Evolutionary conservation across 208 protist species (phyloP), one percentile per base, ranked within the genome.

Genomic region (Leishmania tarentolae): DNA sequence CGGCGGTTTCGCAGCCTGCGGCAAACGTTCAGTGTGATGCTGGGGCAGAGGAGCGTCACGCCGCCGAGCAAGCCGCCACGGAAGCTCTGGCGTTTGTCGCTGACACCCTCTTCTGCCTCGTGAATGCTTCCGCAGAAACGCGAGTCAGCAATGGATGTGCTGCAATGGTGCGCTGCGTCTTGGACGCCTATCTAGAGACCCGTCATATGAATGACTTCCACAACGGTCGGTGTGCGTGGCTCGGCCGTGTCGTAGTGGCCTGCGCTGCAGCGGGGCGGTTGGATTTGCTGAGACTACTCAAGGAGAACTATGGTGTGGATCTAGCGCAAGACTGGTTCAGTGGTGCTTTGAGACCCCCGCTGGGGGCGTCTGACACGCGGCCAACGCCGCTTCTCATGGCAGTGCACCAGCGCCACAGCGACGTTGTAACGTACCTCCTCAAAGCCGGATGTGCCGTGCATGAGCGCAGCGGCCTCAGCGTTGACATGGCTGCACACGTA

Each of bases 401-500:
- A 19, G 89, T 92, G 56, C 78, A 83, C 56, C 40, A 74, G 4
- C 75, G 85, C 40, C 86, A 93, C 72, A 69, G 82, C 46, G 71
- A 85, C 74, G 71, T 93, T n/a, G 72, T 90, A 4, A 68, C 80
- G 24, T 93, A 88, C 65, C 85, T 96, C 35, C 80, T 94, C 47
- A 83, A 75, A 44, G 84, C 86, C 8, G 89, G 92, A 50, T 86
- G 83, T 46, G 40, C 86, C 57, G 68, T 87, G 53, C 83, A 90
- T 61, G 72, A 72, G 68, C 77, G 83, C 9, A 75, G 79, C 42
- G 44, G 69, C 42, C 69, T 76, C 47, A 86, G 73, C 6, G 21
- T 52, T 15, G 76, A 69, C 21, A 88, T 88, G 79, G 79, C 77
- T 0, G 47, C 65, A 13, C 59, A 79, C 53, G 74, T 88, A 5